Evolutionary conservation across 2,329 filamentous ascomycete species (phyloP), one percentile per base, ranked within the genome.

Genomic region (Spiromastix sp.): DNA sequence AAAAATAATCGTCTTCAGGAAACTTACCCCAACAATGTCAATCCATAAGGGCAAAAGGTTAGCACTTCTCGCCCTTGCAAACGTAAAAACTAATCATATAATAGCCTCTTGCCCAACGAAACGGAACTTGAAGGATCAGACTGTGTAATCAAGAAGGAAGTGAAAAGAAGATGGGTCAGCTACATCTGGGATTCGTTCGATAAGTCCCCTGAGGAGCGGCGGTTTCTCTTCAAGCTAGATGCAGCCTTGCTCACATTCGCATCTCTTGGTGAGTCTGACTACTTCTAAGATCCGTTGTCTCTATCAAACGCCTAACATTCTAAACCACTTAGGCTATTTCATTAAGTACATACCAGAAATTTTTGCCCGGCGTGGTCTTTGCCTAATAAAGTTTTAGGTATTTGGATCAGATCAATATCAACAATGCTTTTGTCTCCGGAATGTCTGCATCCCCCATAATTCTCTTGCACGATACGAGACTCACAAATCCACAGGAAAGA

Each of bases 131-230:
- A n/a, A n/a, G n/a, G n/a, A 10, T 25, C 22, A 10, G 22, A 25
- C 20, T 13, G 13, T 6, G 15, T 33, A 11, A n/a, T 33, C 11
- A 10, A 33, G 15, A 42, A 49, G 34, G 34, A 44, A 3, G 44
- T 42, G 2, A 61, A 59, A 42, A 43, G 51, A 6, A 67, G 49
- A 54, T 70, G 66, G 67, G 55, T 60, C 30, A 63, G 59, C 42
- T 71, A 69, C 37, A 51, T 72, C 30, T 71, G 67, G 68, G 68
- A 72, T 49, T 67, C 62, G 1, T 57, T 70, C 13, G 69, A 72
- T 44, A 71, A 71, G 42, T 59, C 63, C 1, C 64, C 61, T 0
- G 61, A 70, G 37, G 67, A 71, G 44, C 56, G 67, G 5, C 54
- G 55, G 38, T 56, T 71, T 27, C 45, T 71, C 18, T 67, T 67